Conservation (phyloP, 2,329 filamentous ascomycete species). For the Verticillium dahliae region DNA sequence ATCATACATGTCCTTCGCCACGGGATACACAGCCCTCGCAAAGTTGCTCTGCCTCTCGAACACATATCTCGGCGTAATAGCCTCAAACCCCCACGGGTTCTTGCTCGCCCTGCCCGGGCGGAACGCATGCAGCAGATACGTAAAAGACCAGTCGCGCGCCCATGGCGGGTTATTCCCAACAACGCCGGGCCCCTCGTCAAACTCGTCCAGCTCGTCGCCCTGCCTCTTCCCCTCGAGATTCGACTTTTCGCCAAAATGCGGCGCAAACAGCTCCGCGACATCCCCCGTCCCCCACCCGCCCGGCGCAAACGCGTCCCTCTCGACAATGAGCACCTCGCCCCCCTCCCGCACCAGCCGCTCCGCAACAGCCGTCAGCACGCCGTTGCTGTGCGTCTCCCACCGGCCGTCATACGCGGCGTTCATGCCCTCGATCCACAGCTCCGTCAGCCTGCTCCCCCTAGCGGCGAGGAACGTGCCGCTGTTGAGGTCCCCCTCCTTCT, state of each 20-base stretch:
- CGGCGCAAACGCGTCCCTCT: conserved; percentile 15
- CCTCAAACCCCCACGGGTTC: neutral
- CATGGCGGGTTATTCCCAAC: conserved; percentile 2
- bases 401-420: neutral
- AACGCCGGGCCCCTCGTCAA: neutral
- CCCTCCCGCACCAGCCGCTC: neutral
- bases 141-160: conserved; percentile 12
- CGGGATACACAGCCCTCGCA: conserved; percentile 14
- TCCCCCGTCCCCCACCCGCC: conserved; percentile 11
- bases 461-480: neutral
- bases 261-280: conserved; percentile 8
- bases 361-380: neutral
- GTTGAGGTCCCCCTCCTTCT: conserved; percentile 1
- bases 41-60: conserved; percentile 17
- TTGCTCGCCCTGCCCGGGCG: conserved; percentile 3
- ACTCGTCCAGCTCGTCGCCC: neutral
- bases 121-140: conserved; percentile 15
- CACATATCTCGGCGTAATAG: conserved; percentile 14
- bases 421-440: conserved; percentile 1
- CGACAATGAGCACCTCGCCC: conserved; percentile 15
- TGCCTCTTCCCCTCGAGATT: neutral
- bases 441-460: neutral
- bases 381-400: conserved; percentile 3
- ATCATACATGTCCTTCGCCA: conserved; percentile 12
- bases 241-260: conserved; percentile 8